phyloP scores from a whole-genome alignment of 2,329 filamentous ascomycete species.

The Cordyceps cateniannulata region DNA sequence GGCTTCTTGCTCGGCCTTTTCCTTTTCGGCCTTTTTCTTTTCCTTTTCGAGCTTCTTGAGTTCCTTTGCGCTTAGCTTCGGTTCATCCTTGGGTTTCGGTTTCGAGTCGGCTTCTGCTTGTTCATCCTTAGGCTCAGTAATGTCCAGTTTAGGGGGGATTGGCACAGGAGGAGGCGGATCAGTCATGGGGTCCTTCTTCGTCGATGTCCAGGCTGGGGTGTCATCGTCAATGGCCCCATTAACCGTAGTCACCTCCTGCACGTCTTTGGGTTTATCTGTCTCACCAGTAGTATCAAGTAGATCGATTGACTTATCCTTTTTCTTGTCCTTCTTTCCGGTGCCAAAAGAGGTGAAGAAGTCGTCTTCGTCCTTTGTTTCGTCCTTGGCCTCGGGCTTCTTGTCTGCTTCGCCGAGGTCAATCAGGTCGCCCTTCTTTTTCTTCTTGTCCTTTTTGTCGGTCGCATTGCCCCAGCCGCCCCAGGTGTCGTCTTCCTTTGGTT shows the following conservation, averaged over 20 bases:
- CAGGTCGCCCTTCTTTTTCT: conserved; percentile 31
- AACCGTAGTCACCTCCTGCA: conserved; percentile 37
- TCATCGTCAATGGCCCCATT: conserved; percentile 33
- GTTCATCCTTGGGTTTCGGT: conserved; percentile 37
- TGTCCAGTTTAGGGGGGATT: conserved; percentile 40
- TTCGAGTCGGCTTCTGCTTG: conserved; percentile 32
- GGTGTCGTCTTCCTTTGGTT: conserved; percentile 18
- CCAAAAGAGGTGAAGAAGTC: conserved; percentile 53
- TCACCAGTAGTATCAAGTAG: conserved; percentile 40
- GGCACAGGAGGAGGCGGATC: conserved; percentile 39
- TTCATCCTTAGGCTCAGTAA: conserved; percentile 32
- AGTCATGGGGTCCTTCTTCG: conserved; percentile 31
- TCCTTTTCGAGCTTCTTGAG: conserved; percentile 45
- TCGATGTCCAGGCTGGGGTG: conserved; percentile 36
- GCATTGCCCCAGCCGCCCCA: conserved; percentile 21
- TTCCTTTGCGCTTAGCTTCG: conserved; percentile 44
- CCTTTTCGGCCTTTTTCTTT: conserved; percentile 35
- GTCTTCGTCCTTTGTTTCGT: conserved; percentile 33
- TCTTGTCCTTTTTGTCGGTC: conserved; percentile 30
- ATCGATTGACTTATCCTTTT: conserved; percentile 46
- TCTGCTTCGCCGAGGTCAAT: conserved; percentile 29
- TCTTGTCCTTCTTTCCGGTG: conserved; percentile 45
- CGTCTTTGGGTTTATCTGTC: conserved; percentile 39
- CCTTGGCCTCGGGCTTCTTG: conserved; percentile 17
- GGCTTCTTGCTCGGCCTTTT: conserved; percentile 22